Percentiles rank a stretch among this genome's conserved stretches.
Conservation (phyloP, 495 filamentous ascomycete genomes). For the Aspergillus carlsbadensis region DNA sequence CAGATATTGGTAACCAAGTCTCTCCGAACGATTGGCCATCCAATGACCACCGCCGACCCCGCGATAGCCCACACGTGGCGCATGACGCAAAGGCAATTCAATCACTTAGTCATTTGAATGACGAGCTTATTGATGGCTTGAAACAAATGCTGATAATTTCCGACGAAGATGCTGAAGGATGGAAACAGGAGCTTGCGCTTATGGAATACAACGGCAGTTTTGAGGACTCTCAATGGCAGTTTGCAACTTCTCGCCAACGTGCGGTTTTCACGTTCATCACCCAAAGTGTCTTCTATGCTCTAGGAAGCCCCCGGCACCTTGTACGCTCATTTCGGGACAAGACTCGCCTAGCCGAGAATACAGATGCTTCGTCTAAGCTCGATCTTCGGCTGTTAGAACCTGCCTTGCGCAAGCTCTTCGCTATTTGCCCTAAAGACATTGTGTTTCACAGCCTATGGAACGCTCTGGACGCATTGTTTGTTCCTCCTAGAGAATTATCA, state of each 20-base stretch:
- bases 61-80: conserved; percentile 5
- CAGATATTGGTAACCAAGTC: conserved; percentile 4
- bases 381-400: conserved; percentile 33
- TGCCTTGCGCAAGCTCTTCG: conserved; percentile 35
- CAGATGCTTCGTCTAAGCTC: conserved; percentile 18
- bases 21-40: conserved; percentile 19
- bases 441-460: conserved; percentile 78
- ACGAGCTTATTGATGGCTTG: conserved; percentile 42
- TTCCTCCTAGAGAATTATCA: conserved; percentile 57
- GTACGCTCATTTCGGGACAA: conserved; percentile 62
- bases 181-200: conserved; percentile 40
- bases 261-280: conserved; percentile 58
- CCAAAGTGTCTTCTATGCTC: conserved; percentile 71
- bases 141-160: conserved; percentile 34
- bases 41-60: conserved; percentile 23
- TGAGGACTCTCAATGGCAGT: conserved; percentile 40
- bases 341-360: conserved; percentile 12
- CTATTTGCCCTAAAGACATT: conserved; percentile 48
- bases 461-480: conserved; percentile 65
- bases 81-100: conserved; percentile 29
- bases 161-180: conserved; percentile 37
- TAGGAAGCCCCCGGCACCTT: conserved; percentile 64
- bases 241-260: conserved; percentile 40
- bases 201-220: conserved; percentile 41
- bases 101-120: conserved; percentile 42